Percentiles rank a stretch among this genome's conserved stretches.
Evolutionary conservation across 306 rosid genomes (phyloP).

Genomic region (Luffa acutangula): DNA sequence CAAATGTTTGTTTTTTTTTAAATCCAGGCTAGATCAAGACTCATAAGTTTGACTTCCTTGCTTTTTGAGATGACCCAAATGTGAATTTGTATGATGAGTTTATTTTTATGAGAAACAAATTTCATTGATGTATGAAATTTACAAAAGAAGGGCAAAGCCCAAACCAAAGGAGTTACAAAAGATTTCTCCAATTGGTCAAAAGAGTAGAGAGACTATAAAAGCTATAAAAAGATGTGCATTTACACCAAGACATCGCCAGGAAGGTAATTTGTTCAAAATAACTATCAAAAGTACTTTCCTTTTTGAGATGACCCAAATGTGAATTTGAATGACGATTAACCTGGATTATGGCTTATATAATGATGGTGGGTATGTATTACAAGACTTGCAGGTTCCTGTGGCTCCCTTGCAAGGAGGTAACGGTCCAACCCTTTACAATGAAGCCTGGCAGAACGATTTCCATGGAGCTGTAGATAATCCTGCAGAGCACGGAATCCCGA

Average conservation of each 20-base stretch:
- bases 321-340: background rate
- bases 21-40: background rate
- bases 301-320: background rate
- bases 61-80: background rate
- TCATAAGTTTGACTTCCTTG: background rate
- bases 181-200: too few species aligned
- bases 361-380: slow-evolving; percentile 17
- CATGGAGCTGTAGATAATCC: slow-evolving; percentile 39
- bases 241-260: too few species aligned
- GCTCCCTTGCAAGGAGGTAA: slow-evolving; percentile 62
- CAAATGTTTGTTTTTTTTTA: background rate
- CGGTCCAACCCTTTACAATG: slow-evolving; percentile 36
- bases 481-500: slow-evolving; percentile 61
- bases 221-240: too few species aligned
- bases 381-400: slow-evolving; percentile 62
- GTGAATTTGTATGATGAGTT: background rate
- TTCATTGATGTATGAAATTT: too few species aligned
- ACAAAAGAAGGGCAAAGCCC: too few species aligned
- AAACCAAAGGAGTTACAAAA: too few species aligned
- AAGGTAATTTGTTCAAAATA: too few species aligned
- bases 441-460: slow-evolving; percentile 40
- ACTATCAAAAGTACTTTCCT: too few species aligned
- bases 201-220: too few species aligned
- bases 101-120: too few species aligned
- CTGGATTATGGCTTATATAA: slow-evolving; percentile 2